phyloP scores from a whole-genome alignment of 345 rosid genomes.

The Nasturtium officinale region DNA sequence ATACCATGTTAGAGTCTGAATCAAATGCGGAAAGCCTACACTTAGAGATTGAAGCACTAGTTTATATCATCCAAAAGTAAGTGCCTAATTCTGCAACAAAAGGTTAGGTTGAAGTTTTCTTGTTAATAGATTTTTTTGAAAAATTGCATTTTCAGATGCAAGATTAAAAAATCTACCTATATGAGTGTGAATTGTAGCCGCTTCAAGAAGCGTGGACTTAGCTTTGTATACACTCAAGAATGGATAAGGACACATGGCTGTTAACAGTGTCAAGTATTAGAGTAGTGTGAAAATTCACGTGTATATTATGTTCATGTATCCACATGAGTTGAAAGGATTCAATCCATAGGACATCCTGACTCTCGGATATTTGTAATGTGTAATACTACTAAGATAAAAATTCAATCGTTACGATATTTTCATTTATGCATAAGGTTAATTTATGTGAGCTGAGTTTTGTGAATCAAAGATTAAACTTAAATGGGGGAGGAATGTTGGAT shows the following conservation, averaged over 20 bases:
- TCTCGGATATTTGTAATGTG: slow-evolving; percentile 12
- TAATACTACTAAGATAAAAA: background rate
- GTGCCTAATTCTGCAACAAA: background rate
- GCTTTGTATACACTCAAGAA: background rate
- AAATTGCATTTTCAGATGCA: background rate
- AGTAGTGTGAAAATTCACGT: background rate
- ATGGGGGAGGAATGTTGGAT: background rate
- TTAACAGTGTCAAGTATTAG: background rate
- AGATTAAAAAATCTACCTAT: background rate
- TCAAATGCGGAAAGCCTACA: background rate
- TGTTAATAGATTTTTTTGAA: background rate
- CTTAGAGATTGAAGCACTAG: background rate
- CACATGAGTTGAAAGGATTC: background rate
- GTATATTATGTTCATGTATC: background rate
- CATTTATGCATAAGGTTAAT: background rate
- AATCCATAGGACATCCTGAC: background rate
- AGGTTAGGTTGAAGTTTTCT: background rate
- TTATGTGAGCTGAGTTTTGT: background rate
- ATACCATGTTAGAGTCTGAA: background rate
- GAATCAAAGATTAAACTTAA: slow-evolving; percentile 1
- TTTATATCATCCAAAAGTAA: background rate
- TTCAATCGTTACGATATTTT: background rate
- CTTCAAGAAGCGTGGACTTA: background rate
- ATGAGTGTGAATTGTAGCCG: background rate
- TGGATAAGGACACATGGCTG: background rate